Evolutionary conservation across 176 grass and related monocot species (phyloP).

Genomic region (Carex myosuroides): DNA sequence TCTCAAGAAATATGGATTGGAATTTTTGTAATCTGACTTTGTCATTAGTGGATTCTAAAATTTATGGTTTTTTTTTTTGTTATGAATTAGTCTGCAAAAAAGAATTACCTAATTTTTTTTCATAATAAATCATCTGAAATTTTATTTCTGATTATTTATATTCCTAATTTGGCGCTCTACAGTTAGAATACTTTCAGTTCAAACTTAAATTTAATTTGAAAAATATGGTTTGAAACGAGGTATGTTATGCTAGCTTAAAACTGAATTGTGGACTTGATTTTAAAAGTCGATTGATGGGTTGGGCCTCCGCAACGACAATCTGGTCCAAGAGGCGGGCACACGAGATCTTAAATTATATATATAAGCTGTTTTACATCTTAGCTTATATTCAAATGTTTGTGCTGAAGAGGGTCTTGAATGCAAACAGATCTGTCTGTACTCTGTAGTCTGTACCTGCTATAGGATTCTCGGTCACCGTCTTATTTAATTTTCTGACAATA

Average conservation of each 20-base stretch:
- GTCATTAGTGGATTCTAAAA: constrained; percentile 8
- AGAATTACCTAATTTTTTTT: background rate
- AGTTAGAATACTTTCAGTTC: background rate
- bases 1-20: background rate
- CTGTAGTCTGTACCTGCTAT: no score
- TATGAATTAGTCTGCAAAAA: background rate
- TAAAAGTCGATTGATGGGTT: background rate
- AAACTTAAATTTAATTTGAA: background rate
- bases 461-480: background rate
- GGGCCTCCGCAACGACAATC: background rate
- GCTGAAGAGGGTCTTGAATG: no score
- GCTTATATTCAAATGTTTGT: no score
- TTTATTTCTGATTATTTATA: background rate
- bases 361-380: background rate
- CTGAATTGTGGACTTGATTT: background rate
- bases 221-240: background rate
- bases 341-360: background rate
- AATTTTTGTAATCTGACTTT: constrained; percentile 13
- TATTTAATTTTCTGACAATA: constrained; percentile 19
- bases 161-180: no score
- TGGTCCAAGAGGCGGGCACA: background rate
- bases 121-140: constrained; percentile 7
- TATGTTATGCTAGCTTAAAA: background rate
- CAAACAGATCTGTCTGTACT: no score
- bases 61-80: background rate